Conservation (phyloP, 495 filamentous ascomycete genomes). For the Xylaria palmicola region DNA sequence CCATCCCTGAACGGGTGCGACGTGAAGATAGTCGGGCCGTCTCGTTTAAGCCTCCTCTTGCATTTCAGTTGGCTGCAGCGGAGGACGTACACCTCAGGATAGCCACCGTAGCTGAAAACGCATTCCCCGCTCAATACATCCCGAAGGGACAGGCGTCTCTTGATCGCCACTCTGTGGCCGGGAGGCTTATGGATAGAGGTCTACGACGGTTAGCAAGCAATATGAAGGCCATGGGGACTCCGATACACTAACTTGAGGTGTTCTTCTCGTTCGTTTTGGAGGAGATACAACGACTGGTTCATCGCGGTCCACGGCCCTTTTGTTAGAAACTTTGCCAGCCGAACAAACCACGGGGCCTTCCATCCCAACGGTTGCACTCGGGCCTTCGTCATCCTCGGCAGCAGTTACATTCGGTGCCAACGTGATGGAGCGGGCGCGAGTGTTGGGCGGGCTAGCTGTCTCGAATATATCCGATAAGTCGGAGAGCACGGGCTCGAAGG, state of each 20-base stretch:
- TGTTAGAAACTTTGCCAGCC: background rate
- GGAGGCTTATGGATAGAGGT: background rate
- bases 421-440: background rate
- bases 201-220: background rate
- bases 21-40: background rate
- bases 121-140: background rate
- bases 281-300: background rate
- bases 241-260: background rate
- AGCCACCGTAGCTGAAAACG: background rate
- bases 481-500: background rate
- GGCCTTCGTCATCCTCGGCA: background rate
- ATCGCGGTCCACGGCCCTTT: background rate
- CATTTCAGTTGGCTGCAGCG: constrained; percentile 5
- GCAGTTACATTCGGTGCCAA: background rate
- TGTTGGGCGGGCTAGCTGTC: background rate
- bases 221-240: background rate
- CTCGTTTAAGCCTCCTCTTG: background rate
- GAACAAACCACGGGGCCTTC: background rate
- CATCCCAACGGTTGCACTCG: background rate
- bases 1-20: constrained; percentile 7
- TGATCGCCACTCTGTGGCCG: background rate
- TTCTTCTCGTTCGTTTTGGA: background rate
- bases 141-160: background rate
- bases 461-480: background rate
- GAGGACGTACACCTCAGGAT: background rate